Evolutionary conservation across 2,329 filamentous ascomycete species (phyloP).

Genomic region (Cladobotryum protrusum): DNA sequence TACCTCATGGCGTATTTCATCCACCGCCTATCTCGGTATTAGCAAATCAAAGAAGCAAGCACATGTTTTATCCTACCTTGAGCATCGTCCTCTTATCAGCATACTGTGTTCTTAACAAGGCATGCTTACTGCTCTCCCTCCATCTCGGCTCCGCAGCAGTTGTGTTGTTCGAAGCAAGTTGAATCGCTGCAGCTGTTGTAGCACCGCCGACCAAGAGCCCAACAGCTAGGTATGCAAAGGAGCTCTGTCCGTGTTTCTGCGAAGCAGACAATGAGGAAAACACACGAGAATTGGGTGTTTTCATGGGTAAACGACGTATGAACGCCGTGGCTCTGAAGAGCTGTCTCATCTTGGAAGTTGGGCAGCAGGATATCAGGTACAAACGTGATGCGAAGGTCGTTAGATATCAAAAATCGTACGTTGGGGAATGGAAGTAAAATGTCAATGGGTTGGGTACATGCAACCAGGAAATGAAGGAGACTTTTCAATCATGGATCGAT

Average conservation of each 20-base stretch:
- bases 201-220: constrained; percentile 7
- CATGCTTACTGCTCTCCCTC: constrained; percentile 1
- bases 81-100: constrained; percentile 19
- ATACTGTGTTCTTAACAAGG: constrained; percentile 11
- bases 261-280: constrained; percentile 1
- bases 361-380: not conserved
- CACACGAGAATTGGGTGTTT: not conserved
- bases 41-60: not conserved
- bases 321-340: not conserved
- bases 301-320: not conserved
- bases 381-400: too few species aligned
- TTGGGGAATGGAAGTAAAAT: too few species aligned
- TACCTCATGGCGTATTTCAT: constrained; percentile 13
- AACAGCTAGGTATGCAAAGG: not conserved
- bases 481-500: too few species aligned
- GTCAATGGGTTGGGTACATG: too few species aligned
- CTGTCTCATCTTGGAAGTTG: not conserved
- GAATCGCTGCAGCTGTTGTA: not conserved
- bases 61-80: constrained; percentile 10
- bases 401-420: too few species aligned
- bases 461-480: too few species aligned
- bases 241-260: not conserved
- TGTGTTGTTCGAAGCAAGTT: not conserved
- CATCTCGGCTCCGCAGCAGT: constrained; percentile 10
- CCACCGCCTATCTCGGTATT: constrained; percentile 12